A percentile compares a stretch with the other conserved stretches of the same genome.
phyloP scores from a whole-genome alignment of 108 stramenopile species.

The Conticribra guillardii region DNA sequence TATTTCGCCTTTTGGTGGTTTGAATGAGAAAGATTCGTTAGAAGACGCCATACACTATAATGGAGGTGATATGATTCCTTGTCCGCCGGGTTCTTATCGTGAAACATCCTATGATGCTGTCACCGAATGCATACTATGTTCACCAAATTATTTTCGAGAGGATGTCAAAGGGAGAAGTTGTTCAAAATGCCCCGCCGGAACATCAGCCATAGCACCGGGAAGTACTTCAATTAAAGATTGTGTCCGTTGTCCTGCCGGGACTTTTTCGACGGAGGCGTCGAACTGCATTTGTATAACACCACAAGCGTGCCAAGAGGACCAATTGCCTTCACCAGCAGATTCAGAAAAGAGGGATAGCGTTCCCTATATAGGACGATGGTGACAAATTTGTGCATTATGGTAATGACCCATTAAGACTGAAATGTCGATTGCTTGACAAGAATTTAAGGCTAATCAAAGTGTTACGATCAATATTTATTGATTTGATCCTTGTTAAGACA shows the following conservation, averaged over 20 bases:
- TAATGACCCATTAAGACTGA: no score
- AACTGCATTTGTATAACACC: slow-evolving; percentile 50
- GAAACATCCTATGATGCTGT: slow-evolving; percentile 53
- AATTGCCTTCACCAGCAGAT: slow-evolving; percentile 48
- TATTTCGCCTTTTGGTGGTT: no score
- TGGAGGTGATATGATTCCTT: slow-evolving; percentile 62
- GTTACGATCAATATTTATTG: no score
- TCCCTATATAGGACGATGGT: slow-evolving; percentile 34
- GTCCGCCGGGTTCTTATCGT: slow-evolving; percentile 68
- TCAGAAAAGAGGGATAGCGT: slow-evolving; percentile 51
- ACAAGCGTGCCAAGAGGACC: slow-evolving; percentile 34
- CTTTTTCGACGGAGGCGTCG: slow-evolving; percentile 37
- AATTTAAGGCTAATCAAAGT: no score
- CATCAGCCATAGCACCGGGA: slow-evolving; percentile 33
- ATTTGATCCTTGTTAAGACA: no score
- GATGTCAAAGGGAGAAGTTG: slow-evolving; percentile 56
- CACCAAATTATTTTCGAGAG: slow-evolving; percentile 56
- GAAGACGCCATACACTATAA: neutral
- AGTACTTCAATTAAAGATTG: slow-evolving; percentile 37
- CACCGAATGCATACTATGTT: slow-evolving; percentile 53
- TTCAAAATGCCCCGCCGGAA: slow-evolving; percentile 53
- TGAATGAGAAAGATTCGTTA: neutral
- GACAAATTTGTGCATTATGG: neutral
- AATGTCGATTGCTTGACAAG: no score
- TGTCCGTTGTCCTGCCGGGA: slow-evolving; percentile 53